These are phyloP conservation scores for Umbelopsis vinacea DNA, from an alignment of 192 early-diverging fungal species.

Conservation along the genomic window DNA sequence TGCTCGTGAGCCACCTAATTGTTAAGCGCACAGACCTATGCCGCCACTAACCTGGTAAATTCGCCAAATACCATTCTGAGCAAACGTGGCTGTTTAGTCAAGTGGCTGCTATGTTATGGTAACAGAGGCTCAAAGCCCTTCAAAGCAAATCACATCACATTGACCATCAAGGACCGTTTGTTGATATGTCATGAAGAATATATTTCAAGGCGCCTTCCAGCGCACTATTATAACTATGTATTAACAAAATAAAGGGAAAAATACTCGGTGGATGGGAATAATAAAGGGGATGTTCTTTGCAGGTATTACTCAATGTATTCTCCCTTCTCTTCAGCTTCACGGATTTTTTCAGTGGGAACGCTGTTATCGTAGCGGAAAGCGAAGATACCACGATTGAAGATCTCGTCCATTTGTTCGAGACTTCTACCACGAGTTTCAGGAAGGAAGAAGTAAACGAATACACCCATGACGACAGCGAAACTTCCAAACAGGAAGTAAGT, in stretches of 20 bases:
- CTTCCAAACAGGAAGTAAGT: conserved; percentile 70
- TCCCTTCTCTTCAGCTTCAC: conserved; percentile 9
- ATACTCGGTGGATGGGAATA: neutral
- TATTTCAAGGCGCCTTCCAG: neutral
- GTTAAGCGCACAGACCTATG: no score
- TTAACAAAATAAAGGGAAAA: neutral
- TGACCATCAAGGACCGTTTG: no score
- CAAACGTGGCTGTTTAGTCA: no score
- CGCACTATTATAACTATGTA: conserved; percentile 3
- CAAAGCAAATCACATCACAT: no score
- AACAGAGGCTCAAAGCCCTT: no score
- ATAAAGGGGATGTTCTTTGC: neutral
- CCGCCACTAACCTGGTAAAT: no score
- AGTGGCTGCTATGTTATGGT: no score
- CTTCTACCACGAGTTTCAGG: conserved; percentile 80
- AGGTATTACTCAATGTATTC: neutral
- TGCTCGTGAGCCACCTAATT: no score
- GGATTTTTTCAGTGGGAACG: neutral
- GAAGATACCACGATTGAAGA: neutral
- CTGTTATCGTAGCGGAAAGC: conserved; percentile 1
- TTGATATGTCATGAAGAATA: neutral
- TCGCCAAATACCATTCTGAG: no score
- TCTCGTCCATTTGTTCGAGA: conserved; percentile 85
- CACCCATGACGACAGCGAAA: conserved; percentile 56
- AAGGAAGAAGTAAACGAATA: conserved; percentile 68